phyloP scores from a whole-genome alignment of 2,329 filamentous ascomycete genomes.

The Cryphonectria carpinicola region DNA sequence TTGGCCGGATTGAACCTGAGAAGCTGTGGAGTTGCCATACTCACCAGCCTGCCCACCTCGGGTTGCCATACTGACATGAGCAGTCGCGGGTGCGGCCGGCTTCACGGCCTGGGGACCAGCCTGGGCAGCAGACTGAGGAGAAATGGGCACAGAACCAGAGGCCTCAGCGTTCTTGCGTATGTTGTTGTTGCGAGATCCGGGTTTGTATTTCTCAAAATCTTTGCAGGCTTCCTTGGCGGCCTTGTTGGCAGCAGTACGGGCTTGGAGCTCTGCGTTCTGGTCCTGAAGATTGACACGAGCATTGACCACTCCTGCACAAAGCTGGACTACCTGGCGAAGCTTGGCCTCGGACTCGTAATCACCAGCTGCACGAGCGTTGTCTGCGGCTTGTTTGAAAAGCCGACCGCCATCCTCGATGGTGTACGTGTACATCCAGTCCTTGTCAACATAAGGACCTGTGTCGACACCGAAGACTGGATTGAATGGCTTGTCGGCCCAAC shows the following conservation, averaged over 20 bases:
- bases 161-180: neutral
- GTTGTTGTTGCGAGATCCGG: neutral
- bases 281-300: slow-evolving; percentile 1
- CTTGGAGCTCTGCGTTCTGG: neutral
- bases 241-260: neutral
- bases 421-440: slow-evolving; percentile 11
- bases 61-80: neutral
- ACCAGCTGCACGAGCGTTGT: neutral
- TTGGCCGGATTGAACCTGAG: neutral
- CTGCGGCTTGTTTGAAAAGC: neutral
- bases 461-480: slow-evolving; percentile 3
- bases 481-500: neutral
- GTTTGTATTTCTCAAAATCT: neutral
- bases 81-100: neutral
- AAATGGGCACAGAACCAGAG: neutral
- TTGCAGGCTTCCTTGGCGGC: neutral
- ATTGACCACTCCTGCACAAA: neutral
- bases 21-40: neutral
- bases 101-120: neutral
- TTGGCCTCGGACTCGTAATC: neutral
- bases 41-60: neutral
- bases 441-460: neutral
- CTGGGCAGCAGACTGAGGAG: neutral
- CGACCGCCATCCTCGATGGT: neutral
- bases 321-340: slow-evolving; percentile 11